Percentiles rank a stretch among this genome's conserved stretches.
phyloP scores from a whole-genome alignment of 169 alveolate genomes.

The Plasmodium reichenowi region DNA sequence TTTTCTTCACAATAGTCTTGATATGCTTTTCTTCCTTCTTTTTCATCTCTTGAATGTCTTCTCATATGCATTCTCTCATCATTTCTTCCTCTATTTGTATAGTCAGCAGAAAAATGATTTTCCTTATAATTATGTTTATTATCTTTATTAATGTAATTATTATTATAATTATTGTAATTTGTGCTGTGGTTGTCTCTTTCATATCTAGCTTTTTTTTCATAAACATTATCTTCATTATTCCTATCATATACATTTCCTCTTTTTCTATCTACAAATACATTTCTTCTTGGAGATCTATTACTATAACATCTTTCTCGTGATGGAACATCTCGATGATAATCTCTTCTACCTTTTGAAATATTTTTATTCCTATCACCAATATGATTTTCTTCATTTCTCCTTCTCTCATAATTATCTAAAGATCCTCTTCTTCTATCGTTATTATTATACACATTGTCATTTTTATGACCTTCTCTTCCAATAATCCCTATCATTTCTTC shows the following conservation, averaged over 20 bases:
- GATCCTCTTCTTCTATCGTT: slow-evolving; percentile 20
- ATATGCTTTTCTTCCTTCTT: background rate
- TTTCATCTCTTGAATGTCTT: slow-evolving; percentile 29
- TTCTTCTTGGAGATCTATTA: slow-evolving; percentile 49
- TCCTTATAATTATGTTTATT: background rate
- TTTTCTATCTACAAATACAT: slow-evolving; percentile 34
- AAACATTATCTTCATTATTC: slow-evolving; percentile 11
- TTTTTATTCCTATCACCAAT: slow-evolving; percentile 24
- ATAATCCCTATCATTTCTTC: slow-evolving; percentile 26
- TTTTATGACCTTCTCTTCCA: slow-evolving; percentile 36
- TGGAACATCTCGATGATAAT: slow-evolving; percentile 31
- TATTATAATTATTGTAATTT: slow-evolving; percentile 5
- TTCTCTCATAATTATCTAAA: slow-evolving; percentile 7
- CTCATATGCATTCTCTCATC: slow-evolving; percentile 52
- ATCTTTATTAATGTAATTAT: background rate
- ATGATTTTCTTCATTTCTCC: slow-evolving; percentile 20
- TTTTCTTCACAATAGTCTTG: background rate
- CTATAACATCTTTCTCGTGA: slow-evolving; percentile 43
- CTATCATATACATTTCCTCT: slow-evolving; percentile 17
- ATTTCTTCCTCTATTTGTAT: slow-evolving; percentile 3
- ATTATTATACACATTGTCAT: slow-evolving; percentile 15
- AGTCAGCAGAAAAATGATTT: too few species aligned
- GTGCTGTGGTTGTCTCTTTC: slow-evolving; percentile 23
- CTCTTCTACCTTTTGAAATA: slow-evolving; percentile 19
- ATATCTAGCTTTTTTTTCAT: slow-evolving; percentile 12